Conservation (phyloP, 176 grass and related monocot genomes). For the Oryza glaberrima region DNA sequence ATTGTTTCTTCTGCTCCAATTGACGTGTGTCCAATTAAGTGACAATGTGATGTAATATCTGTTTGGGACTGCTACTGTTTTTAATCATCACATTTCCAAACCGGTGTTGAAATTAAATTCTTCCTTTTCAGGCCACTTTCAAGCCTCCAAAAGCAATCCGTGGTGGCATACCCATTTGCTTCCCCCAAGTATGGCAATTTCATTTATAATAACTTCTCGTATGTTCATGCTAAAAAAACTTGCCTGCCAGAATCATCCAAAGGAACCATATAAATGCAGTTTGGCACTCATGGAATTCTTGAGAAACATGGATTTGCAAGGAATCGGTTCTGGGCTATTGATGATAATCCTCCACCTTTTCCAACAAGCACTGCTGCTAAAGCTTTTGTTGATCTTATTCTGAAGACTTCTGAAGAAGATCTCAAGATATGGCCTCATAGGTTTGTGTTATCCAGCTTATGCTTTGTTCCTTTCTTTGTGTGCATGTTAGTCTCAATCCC, state of each 20-base stretch:
- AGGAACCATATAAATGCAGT: conserved; percentile 53
- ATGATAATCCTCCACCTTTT: conserved; percentile 71
- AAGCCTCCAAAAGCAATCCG: conserved; percentile 77
- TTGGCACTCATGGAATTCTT: conserved; percentile 68
- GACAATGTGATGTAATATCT: background rate
- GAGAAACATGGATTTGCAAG: conserved; percentile 87
- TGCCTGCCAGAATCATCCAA: conserved; percentile 24
- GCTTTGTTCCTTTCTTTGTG: conserved; percentile 4
- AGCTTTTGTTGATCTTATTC: conserved; percentile 77
- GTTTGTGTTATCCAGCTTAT: conserved; percentile 39
- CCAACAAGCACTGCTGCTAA: conserved; percentile 63
- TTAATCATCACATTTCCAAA: background rate
- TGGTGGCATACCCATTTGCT: conserved; percentile 93
- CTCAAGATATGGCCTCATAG: conserved; percentile 87
- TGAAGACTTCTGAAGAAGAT: conserved; percentile 83
- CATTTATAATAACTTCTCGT: conserved; percentile 32
- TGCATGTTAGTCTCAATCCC: background rate
- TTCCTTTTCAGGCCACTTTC: conserved; percentile 62
- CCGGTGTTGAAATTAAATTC: background rate
- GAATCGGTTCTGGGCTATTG: conserved; percentile 69
- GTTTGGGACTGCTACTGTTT: conserved; percentile 16
- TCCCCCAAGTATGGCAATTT: conserved; percentile 80
- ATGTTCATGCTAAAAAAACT: background rate
- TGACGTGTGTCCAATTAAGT: background rate
- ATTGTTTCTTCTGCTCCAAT: background rate